phyloP scores from a whole-genome alignment of 2,329 filamentous ascomycete species.

The Domatiomyces globalis region DNA sequence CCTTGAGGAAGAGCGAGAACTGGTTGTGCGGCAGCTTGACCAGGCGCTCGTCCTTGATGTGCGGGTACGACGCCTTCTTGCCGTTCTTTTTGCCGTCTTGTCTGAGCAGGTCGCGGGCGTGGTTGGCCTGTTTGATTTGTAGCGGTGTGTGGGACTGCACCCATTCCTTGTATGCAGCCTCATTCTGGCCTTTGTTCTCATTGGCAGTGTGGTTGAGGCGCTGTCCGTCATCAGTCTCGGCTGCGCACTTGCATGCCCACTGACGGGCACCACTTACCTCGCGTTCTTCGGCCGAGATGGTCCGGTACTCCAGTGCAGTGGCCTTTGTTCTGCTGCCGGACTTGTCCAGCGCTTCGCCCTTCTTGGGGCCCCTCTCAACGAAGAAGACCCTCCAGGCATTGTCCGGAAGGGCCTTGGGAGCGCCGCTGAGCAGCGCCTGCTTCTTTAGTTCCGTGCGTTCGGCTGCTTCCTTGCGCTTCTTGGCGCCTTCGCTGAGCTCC shows the following conservation, averaged over 20 bases:
- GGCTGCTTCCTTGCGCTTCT: slow-evolving; percentile 3
- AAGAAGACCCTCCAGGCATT: slow-evolving; percentile 18
- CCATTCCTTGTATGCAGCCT: slow-evolving; percentile 38
- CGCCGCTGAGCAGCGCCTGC: slow-evolving; percentile 8
- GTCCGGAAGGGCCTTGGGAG: slow-evolving; percentile 24
- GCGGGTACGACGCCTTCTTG: slow-evolving; percentile 6
- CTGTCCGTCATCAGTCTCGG: slow-evolving; percentile 25
- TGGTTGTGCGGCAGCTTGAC: slow-evolving; percentile 31
- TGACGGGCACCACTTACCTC: slow-evolving; percentile 23
- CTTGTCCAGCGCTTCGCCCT: not conserved
- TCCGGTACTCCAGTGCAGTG: slow-evolving; percentile 21
- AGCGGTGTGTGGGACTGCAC: slow-evolving; percentile 40
- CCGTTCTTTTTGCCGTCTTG: slow-evolving; percentile 12
- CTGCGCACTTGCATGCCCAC: not conserved
- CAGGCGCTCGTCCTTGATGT: slow-evolving; percentile 41
- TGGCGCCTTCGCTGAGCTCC: slow-evolving; percentile 6
- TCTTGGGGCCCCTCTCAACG: not conserved
- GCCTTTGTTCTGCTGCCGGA: slow-evolving; percentile 2
- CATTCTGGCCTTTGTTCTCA: slow-evolving; percentile 32
- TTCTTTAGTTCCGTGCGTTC: not conserved
- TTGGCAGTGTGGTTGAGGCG: slow-evolving; percentile 39
- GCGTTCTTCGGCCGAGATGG: slow-evolving; percentile 21
- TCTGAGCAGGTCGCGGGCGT: slow-evolving; percentile 32
- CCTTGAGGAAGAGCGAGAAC: slow-evolving; percentile 32
- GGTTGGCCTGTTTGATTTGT: slow-evolving; percentile 46